These are phyloP conservation scores for Penicillium sp. DNA, from an alignment of 2,329 filamentous ascomycete genomes.

Conservation along the genomic window DNA sequence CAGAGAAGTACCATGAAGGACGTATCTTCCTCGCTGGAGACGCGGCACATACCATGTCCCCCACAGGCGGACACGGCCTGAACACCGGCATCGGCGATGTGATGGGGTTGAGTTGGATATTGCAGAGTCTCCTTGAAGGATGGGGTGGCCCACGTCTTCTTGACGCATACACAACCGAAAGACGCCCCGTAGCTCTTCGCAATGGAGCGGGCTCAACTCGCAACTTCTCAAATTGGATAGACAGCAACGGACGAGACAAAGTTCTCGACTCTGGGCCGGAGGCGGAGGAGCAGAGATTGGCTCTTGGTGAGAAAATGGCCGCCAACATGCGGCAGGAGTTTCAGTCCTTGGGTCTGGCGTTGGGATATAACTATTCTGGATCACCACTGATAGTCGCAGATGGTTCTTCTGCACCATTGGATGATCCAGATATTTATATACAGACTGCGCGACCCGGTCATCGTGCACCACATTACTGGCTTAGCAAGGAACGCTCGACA, in stretches of 20 bases:
- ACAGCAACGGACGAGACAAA: not conserved
- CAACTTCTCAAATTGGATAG: not conserved
- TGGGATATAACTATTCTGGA: not conserved
- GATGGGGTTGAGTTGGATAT: not conserved
- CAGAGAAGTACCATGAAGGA: not conserved
- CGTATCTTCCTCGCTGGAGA: not conserved
- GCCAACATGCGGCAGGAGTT: not conserved
- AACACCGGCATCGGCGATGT: not conserved
- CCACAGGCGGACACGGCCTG: not conserved
- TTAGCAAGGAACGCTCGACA: not conserved
- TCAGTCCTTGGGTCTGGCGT: not conserved
- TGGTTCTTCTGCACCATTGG: not conserved
- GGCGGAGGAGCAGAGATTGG: not conserved
- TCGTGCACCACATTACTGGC: not conserved
- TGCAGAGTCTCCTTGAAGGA: not conserved
- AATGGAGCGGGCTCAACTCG: not conserved
- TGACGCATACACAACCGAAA: not conserved
- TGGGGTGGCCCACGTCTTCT: not conserved
- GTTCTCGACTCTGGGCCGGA: not conserved
- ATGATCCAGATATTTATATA: not conserved
- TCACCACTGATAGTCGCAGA: not conserved
- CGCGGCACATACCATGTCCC: not conserved
- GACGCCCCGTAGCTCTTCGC: not conserved
- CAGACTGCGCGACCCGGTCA: not conserved
- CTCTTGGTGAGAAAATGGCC: not conserved